A percentile compares a stretch with the other conserved stretches of the same genome.
Conservation (phyloP, 257 asterid genomes). For the Voacanga thouarsii region DNA sequence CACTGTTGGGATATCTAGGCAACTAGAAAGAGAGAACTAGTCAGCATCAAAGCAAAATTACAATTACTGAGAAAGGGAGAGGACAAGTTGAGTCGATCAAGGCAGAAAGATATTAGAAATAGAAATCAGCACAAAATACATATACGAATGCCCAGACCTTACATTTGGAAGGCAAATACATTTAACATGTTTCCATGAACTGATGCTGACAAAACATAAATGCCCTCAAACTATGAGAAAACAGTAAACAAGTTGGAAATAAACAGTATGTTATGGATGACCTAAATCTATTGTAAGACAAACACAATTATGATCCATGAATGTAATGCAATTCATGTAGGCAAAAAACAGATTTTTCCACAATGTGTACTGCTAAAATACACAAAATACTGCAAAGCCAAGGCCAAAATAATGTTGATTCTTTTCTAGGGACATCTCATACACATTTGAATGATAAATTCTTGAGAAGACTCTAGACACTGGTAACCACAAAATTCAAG, state of each 20-base stretch:
- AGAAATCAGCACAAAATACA: background rate
- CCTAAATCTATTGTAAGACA: background rate
- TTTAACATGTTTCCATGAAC: background rate
- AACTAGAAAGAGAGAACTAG: constrained; percentile 40
- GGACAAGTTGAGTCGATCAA: background rate
- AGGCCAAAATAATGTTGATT: background rate
- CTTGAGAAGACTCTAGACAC: background rate
- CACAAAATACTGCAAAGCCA: too few species aligned
- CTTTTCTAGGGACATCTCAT: background rate
- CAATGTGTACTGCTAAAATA: background rate
- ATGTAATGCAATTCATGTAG: background rate
- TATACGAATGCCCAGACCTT: background rate
- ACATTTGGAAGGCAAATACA: background rate
- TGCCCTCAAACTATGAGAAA: background rate
- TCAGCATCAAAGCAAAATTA: constrained; percentile 15
- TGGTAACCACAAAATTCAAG: background rate
- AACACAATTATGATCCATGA: background rate
- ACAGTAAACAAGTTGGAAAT: background rate
- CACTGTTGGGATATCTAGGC: constrained; percentile 54
- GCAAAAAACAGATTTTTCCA: background rate
- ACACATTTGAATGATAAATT: background rate
- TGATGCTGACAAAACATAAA: background rate
- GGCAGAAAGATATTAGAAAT: background rate
- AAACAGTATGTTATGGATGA: background rate
- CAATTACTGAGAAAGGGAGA: background rate